phyloP scores from a whole-genome alignment of 2,329 filamentous ascomycete genomes.

The Pseudogymnoascus sp. region DNA sequence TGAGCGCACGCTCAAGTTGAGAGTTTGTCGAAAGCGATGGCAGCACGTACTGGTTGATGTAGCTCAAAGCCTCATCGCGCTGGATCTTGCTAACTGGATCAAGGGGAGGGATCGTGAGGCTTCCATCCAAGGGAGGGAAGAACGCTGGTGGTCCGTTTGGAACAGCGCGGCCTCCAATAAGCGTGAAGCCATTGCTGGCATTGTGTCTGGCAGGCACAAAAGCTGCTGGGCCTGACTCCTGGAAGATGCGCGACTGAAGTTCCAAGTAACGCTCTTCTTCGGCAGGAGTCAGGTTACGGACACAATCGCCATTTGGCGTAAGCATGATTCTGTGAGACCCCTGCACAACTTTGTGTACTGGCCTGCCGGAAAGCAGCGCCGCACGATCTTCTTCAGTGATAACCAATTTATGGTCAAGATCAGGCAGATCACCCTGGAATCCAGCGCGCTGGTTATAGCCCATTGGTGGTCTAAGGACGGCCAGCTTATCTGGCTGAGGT shows the following conservation, averaged over 20 bases:
- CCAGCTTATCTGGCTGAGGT: conserved; percentile 32
- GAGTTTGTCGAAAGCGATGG: conserved; percentile 35
- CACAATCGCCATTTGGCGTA: conserved; percentile 67
- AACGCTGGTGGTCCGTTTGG: conserved; percentile 57
- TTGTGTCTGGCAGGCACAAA: conserved; percentile 52
- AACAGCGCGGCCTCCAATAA: conserved; percentile 58
- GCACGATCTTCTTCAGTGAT: conserved; percentile 49
- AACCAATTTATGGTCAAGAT: conserved; percentile 35
- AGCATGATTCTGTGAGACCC: conserved; percentile 59
- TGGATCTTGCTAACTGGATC: conserved; percentile 60
- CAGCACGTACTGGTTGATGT: conserved; percentile 63
- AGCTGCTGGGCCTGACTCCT: conserved; percentile 45
- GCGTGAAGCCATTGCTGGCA: conserved; percentile 49
- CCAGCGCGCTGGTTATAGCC: conserved; percentile 30
- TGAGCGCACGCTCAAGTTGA: conserved; percentile 30
- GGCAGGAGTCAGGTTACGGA: conserved; percentile 61
- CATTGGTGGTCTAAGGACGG: conserved; percentile 34
- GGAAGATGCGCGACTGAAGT: conserved; percentile 55
- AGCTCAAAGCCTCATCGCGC: conserved; percentile 58
- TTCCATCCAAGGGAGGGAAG: conserved; percentile 41
- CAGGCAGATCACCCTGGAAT: conserved; percentile 18
- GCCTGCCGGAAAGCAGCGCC: conserved; percentile 46
- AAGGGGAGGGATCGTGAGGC: conserved; percentile 34
- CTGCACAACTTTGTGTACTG: conserved; percentile 56
- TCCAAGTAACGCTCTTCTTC: conserved; percentile 65